A percentile compares a stretch with the other conserved stretches of the same genome.
Conservation (phyloP, 1,284 basidiomycete genomes). For the Apiotrichum gracile region DNA sequence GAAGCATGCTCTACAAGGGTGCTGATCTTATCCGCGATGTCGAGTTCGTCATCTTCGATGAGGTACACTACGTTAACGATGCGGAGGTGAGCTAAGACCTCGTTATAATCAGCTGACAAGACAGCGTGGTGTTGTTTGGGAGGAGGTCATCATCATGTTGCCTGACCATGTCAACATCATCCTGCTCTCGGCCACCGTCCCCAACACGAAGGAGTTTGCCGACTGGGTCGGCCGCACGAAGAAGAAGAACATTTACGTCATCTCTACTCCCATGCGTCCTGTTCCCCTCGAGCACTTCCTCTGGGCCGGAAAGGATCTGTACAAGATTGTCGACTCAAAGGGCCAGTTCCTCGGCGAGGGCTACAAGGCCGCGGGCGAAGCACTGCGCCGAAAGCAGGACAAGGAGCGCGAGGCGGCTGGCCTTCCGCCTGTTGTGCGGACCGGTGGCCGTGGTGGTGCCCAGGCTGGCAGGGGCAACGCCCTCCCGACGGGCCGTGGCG, state of each 20-base stretch:
- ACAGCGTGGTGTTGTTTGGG: constrained; percentile 97
- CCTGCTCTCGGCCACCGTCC: constrained; percentile 92
- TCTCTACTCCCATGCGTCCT: constrained; percentile 91
- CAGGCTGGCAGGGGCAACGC: constrained; percentile 50
- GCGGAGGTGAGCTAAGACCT: constrained; percentile 64
- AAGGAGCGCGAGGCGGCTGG: constrained; percentile 95
- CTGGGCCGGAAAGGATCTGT: constrained; percentile 83
- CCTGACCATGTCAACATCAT: constrained; percentile 97
- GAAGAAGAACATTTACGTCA: constrained; percentile 99
- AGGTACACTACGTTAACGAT: constrained; percentile 99
- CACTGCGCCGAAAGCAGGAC: constrained; percentile 87
- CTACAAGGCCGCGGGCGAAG: constrained; percentile 83
- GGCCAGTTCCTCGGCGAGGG: constrained; percentile 71
- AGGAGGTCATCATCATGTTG: constrained; percentile 99
- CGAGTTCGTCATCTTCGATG: constrained; percentile 99
- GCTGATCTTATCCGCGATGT: constrained; percentile 98
- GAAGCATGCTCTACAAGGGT: constrained; percentile 98
- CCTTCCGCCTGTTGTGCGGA: constrained; percentile 68
- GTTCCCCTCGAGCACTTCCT: constrained; percentile 96
- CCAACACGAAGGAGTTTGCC: constrained; percentile 97
- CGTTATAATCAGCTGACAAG: constrained; percentile 4
- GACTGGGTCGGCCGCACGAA: constrained; percentile 99
- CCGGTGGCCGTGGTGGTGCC: constrained; percentile 68
- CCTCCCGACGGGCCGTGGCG: constrained; percentile 39
- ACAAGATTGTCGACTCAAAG: constrained; percentile 85